A percentile compares a stretch with the other conserved stretches of the same genome.
Evolutionary conservation across 257 asterid species (phyloP).

Genomic region (Linaria vulgaris): DNA sequence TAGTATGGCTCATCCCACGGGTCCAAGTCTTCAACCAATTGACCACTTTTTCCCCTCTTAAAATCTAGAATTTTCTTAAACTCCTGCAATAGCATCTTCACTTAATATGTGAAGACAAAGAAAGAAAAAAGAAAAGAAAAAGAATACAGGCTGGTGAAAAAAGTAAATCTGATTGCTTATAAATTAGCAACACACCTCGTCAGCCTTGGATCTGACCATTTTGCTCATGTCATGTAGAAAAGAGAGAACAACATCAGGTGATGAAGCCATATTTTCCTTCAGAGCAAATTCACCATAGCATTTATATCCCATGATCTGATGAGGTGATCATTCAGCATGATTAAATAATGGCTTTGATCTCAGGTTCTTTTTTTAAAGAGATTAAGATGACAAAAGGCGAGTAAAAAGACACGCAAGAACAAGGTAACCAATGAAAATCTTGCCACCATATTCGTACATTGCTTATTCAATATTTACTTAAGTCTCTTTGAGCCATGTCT

Average conservation of each 20-base stretch:
- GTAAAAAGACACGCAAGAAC: slow-evolving; percentile 14
- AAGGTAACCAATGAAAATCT: neutral
- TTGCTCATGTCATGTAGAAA: slow-evolving; percentile 83
- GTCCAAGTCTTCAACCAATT: slow-evolving; percentile 56
- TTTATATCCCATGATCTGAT: slow-evolving; percentile 79
- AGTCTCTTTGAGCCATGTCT: slow-evolving; percentile 5
- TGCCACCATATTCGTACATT: slow-evolving; percentile 11
- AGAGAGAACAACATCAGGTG: slow-evolving; percentile 78
- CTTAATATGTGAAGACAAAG: slow-evolving; percentile 12
- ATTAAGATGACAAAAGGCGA: slow-evolving; percentile 11
- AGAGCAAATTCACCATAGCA: slow-evolving; percentile 81
- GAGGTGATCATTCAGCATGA: slow-evolving; percentile 20
- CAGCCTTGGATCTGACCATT: slow-evolving; percentile 83
- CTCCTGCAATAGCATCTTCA: slow-evolving; percentile 52
- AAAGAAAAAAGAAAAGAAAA: neutral
- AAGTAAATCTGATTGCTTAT: neutral
- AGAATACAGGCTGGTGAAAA: neutral
- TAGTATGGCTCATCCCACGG: slow-evolving; percentile 97
- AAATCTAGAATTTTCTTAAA: slow-evolving; percentile 59
- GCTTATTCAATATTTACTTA: slow-evolving; percentile 16
- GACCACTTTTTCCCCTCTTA: slow-evolving; percentile 53
- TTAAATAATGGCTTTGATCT: slow-evolving; percentile 22
- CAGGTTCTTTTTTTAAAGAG: slow-evolving; percentile 18
- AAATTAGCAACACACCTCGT: slow-evolving; percentile 52
- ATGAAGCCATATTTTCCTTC: slow-evolving; percentile 83